phyloP scores from a whole-genome alignment of 2,329 filamentous ascomycete species.

The Pseudocercospora pini-densiflorae region DNA sequence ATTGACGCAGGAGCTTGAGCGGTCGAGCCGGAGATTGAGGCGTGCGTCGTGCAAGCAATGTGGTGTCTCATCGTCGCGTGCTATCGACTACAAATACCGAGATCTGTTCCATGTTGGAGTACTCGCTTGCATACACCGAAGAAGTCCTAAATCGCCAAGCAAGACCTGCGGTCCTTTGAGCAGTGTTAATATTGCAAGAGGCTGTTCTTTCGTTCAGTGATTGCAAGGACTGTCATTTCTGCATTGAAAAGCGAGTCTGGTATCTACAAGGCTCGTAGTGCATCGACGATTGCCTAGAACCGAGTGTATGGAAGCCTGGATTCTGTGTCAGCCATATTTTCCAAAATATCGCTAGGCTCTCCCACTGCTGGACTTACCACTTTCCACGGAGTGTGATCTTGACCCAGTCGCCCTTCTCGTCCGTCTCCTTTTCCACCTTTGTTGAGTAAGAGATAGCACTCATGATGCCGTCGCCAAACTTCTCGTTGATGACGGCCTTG shows the following conservation, averaged over 20 bases:
- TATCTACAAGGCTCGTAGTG: not conserved
- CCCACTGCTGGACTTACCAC: conserved; percentile 62
- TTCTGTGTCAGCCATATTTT: conserved; percentile 16
- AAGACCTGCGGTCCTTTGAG: not conserved
- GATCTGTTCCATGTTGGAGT: not conserved
- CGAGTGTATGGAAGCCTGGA: conserved; percentile 55
- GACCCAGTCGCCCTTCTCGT: conserved; percentile 82
- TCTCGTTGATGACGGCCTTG: conserved; percentile 94
- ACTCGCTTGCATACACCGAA: not conserved
- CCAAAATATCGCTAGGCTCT: not conserved
- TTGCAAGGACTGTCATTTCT: not conserved
- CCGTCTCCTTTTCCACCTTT: conserved; percentile 81
- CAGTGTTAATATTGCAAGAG: not conserved
- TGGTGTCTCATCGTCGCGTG: conserved; percentile 6
- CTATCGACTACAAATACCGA: not conserved
- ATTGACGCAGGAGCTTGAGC: not conserved
- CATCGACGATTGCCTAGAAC: conserved; percentile 43
- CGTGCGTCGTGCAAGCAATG: conserved; percentile 2
- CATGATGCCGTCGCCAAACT: conserved; percentile 84
- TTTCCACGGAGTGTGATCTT: conserved; percentile 83
- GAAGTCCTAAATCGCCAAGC: not conserved
- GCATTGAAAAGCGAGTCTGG: not conserved
- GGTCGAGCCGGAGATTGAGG: not conserved
- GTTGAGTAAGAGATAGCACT: conserved; percentile 91
- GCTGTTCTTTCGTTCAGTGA: not conserved